Evolutionary conservation across 2,329 filamentous ascomycete species (phyloP).

Genomic region (Thermoascus crustaceus): DNA sequence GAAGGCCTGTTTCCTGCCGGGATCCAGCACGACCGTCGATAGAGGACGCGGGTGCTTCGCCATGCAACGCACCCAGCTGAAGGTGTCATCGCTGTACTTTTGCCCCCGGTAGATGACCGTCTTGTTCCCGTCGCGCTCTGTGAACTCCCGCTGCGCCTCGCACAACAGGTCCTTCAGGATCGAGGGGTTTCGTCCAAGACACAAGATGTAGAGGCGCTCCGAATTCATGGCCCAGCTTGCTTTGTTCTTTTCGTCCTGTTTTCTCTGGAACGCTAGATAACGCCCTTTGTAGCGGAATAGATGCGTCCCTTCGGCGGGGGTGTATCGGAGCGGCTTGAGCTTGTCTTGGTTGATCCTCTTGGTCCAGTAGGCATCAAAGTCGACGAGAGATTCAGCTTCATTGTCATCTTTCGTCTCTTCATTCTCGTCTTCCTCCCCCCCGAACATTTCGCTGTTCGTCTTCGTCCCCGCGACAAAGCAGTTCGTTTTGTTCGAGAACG

Average conservation of each 20-base stretch:
- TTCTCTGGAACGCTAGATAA: conserved; percentile 37
- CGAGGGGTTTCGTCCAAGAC: conserved; percentile 25
- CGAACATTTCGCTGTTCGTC: conserved; percentile 34
- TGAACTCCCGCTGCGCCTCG: conserved; percentile 29
- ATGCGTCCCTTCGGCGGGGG: conserved; percentile 58
- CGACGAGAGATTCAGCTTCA: conserved; percentile 36
- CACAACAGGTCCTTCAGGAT: conserved; percentile 27
- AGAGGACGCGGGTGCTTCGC: conserved; percentile 43
- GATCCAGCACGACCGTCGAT: conserved; percentile 48
- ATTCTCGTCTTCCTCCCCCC: conserved; percentile 21
- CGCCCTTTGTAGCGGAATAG: conserved; percentile 59
- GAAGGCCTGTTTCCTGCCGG: conserved; percentile 41
- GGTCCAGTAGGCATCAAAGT: conserved; percentile 34
- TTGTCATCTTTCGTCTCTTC: conserved; percentile 29
- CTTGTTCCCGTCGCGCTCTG: conserved; percentile 26
- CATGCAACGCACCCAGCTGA: conserved; percentile 30
- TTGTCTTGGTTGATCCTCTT: conserved; percentile 32
- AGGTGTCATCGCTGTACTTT: conserved; percentile 12
- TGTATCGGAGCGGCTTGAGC: conserved; percentile 43
- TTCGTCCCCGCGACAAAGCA: conserved; percentile 59
- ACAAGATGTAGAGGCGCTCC: conserved; percentile 27
- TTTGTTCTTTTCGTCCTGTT: conserved; percentile 18
- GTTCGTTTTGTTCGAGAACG: conserved; percentile 52
- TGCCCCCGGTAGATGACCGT: conserved; percentile 33
- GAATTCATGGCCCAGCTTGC: conserved; percentile 14